A percentile compares a stretch with the other conserved stretches of the same genome.
Evolutionary conservation across 768 basidiomycete species (phyloP).

Genomic region (Boletus edulis): DNA sequence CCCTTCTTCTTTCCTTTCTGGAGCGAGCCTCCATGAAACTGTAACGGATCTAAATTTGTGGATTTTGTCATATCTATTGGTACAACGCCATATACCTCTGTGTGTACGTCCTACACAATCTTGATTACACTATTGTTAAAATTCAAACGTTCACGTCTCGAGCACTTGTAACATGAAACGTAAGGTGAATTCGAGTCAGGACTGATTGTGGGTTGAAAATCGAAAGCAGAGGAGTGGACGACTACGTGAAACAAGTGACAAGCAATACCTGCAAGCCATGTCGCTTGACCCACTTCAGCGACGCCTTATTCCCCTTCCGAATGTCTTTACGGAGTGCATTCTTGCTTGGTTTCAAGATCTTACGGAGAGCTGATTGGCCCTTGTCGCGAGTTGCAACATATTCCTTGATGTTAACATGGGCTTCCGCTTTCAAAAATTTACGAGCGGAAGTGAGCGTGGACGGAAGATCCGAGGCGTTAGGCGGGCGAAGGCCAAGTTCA

Average conservation of each 20-base stretch:
- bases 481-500: slow-evolving; percentile 63
- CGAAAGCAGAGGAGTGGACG: background rate
- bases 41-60: background rate
- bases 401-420: slow-evolving; percentile 70
- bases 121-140: slow-evolving; percentile 3
- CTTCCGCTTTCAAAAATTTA: slow-evolving; percentile 59
- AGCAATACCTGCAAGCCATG: slow-evolving; percentile 63
- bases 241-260: slow-evolving; percentile 46
- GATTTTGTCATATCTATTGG: slow-evolving; percentile 2
- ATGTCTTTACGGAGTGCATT: slow-evolving; percentile 62
- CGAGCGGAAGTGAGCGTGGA: slow-evolving; percentile 64
- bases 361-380: slow-evolving; percentile 59
- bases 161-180: background rate
- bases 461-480: slow-evolving; percentile 48
- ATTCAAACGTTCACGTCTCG: background rate
- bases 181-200: background rate
- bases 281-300: slow-evolving; percentile 60
- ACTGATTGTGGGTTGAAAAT: background rate
- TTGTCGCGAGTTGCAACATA: slow-evolving; percentile 65
- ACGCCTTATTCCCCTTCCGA: slow-evolving; percentile 43
- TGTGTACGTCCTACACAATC: slow-evolving; percentile 2
- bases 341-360: slow-evolving; percentile 61
- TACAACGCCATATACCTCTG: slow-evolving; percentile 22
- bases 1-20: background rate
- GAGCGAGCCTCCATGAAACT: slow-evolving; percentile 3